Conservation (phyloP, 2,329 filamentous ascomycete species). For the Fusarium nodosum region DNA sequence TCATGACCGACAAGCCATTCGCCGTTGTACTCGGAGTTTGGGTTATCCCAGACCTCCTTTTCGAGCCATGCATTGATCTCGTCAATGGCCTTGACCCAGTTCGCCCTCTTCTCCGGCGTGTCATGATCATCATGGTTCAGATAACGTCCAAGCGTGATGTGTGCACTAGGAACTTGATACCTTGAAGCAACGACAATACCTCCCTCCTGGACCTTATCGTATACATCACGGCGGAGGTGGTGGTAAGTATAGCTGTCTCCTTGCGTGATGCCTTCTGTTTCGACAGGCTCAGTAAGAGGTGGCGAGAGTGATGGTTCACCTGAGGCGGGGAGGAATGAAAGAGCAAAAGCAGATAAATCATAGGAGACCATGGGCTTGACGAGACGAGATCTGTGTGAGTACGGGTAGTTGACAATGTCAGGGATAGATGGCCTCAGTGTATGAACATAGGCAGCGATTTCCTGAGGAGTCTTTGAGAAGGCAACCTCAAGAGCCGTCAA, state of each 20-base stretch:
- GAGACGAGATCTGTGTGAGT: constrained; percentile 77
- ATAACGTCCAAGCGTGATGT: constrained; percentile 89
- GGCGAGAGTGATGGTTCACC: constrained; percentile 66
- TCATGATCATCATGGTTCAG: constrained; percentile 75
- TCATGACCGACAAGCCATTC: constrained; percentile 93
- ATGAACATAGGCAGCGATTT: constrained; percentile 74
- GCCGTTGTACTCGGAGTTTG: constrained; percentile 61
- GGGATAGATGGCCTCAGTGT: constrained; percentile 69
- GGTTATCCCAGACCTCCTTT: constrained; percentile 75
- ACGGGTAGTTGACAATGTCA: constrained; percentile 75
- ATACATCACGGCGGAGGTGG: constrained; percentile 86
- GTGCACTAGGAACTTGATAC: constrained; percentile 90
- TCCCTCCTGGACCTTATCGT: constrained; percentile 68
- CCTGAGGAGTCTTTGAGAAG: constrained; percentile 78
- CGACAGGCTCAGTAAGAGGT: constrained; percentile 56
- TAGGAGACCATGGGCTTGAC: constrained; percentile 87
- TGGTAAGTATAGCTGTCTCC: constrained; percentile 87
- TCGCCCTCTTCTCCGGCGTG: constrained; percentile 68
- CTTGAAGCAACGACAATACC: constrained; percentile 81
- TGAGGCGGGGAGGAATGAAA: constrained; percentile 87
- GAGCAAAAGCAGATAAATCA: constrained; percentile 85
- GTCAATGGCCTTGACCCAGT: constrained; percentile 79
- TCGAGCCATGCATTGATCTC: constrained; percentile 82
- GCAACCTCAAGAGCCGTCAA: constrained; percentile 87
- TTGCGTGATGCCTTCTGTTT: constrained; percentile 55